These are phyloP conservation scores for Nasturtium officinale DNA, from an alignment of 345 rosid species.

Conservation along the genomic window DNA sequence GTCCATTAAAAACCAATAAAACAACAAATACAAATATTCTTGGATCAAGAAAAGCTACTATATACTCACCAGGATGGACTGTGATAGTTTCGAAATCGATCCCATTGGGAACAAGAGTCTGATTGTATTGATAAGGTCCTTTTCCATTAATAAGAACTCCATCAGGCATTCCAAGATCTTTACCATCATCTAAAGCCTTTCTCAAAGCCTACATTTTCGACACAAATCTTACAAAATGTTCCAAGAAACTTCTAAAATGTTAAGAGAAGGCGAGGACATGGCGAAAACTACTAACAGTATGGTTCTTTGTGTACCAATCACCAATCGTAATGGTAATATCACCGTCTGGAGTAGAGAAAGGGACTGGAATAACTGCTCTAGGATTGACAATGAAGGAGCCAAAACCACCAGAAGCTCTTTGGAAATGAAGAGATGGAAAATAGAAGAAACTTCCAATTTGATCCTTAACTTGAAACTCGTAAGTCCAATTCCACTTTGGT, in stretches of 20 bases:
- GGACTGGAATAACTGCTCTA: slow-evolving; percentile 73
- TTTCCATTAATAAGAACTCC: slow-evolving; percentile 98
- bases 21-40: neutral
- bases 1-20: neutral
- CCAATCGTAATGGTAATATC: slow-evolving; percentile 83
- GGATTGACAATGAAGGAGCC: slow-evolving; percentile 86
- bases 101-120: slow-evolving; percentile 76
- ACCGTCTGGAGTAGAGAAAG: slow-evolving; percentile 77
- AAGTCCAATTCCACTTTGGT: slow-evolving; percentile 99
- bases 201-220: slow-evolving; percentile 72
- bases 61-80: slow-evolving; percentile 85
- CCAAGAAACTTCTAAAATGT: slow-evolving; percentile 3
- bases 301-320: slow-evolving; percentile 95
- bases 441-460: slow-evolving; percentile 98
- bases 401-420: slow-evolving; percentile 92
- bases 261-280: neutral
- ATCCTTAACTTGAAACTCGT: slow-evolving; percentile 98
- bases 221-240: slow-evolving; percentile 13
- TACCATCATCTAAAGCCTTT: slow-evolving; percentile 85
- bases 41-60: neutral
- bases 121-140: slow-evolving; percentile 91
- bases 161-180: slow-evolving; percentile 92
- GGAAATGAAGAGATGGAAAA: slow-evolving; percentile 96
- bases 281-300: slow-evolving; percentile 65
- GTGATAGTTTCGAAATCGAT: slow-evolving; percentile 74